Evolutionary conservation across 306 rosid species (phyloP).

Genomic region (Dryas alaskensis): DNA sequence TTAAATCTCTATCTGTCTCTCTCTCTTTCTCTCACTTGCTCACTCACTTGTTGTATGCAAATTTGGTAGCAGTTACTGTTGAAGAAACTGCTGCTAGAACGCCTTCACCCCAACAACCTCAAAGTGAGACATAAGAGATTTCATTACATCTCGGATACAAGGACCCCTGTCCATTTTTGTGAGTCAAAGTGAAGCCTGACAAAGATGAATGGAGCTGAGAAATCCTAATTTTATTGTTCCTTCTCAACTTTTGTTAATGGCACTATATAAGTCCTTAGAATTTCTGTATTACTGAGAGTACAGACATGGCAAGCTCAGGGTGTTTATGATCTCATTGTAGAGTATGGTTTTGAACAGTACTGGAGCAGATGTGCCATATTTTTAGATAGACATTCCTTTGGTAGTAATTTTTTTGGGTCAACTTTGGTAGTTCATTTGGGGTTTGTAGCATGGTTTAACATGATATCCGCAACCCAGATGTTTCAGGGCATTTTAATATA

Average conservation of each 20-base stretch:
- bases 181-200: not conserved
- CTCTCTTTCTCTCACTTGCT: not conserved
- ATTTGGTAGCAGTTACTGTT: slow-evolving; percentile 30
- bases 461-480: not conserved
- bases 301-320: not conserved
- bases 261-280: not conserved
- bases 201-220: slow-evolving; percentile 3
- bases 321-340: not conserved
- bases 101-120: slow-evolving; percentile 39
- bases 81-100: slow-evolving; percentile 42
- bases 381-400: not conserved
- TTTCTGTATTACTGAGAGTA: not conserved
- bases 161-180: not conserved
- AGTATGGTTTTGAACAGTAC: not conserved
- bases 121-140: slow-evolving; percentile 31
- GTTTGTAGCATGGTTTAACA: not conserved
- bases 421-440: not conserved
- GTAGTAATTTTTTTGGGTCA: no score
- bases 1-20: not conserved
- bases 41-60: not conserved
- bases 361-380: not conserved
- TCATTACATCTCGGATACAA: not conserved
- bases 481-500: not conserved
- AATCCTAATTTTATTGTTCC: slow-evolving; percentile 11
- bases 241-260: not conserved